Conservation (phyloP, 306 rosid species). For the Cicer pinnatifidum region DNA sequence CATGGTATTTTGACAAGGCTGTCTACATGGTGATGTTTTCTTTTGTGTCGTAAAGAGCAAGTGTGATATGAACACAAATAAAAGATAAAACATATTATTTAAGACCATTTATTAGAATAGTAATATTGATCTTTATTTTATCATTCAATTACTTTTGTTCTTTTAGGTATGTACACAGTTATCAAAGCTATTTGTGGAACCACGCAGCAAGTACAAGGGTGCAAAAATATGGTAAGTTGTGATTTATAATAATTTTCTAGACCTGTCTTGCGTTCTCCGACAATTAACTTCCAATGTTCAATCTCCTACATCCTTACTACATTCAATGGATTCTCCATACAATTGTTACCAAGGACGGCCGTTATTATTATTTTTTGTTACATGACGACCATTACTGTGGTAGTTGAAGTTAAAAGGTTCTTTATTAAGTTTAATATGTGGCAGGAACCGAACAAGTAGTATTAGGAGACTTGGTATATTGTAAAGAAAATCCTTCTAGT, state of each 20-base stretch:
- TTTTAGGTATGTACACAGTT: conserved; percentile 92
- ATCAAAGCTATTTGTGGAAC: conserved; percentile 97
- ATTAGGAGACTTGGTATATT: conserved; percentile 83
- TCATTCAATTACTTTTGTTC: conserved; percentile 15
- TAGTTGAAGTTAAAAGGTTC: conserved; percentile 36
- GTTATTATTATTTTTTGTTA: conserved; percentile 19
- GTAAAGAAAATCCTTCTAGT: conserved; percentile 62
- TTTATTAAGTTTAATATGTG: conserved; percentile 35
- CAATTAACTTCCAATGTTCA: conserved; percentile 18
- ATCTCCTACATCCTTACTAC: conserved; percentile 20
- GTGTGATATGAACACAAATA: conserved; percentile 18
- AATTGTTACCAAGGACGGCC: conserved; percentile 27
- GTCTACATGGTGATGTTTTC: conserved; percentile 26
- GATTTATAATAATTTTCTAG: conserved; percentile 30
- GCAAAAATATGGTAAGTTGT: conserved; percentile 78
- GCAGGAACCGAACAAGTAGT: conserved; percentile 77
- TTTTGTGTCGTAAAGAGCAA: conserved; percentile 15
- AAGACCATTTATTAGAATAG: conserved; percentile 24
- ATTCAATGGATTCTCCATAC: conserved; percentile 15
- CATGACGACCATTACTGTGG: conserved; percentile 15
- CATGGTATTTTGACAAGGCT: not conserved
- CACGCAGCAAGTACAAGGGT: conserved; percentile 91
- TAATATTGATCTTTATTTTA: conserved; percentile 21
- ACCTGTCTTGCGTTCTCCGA: conserved; percentile 18
- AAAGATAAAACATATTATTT: conserved; percentile 16